Evolutionary conservation across 192 early-diverging fungal species (phyloP).

Genomic region (Coemansia sp.): DNA sequence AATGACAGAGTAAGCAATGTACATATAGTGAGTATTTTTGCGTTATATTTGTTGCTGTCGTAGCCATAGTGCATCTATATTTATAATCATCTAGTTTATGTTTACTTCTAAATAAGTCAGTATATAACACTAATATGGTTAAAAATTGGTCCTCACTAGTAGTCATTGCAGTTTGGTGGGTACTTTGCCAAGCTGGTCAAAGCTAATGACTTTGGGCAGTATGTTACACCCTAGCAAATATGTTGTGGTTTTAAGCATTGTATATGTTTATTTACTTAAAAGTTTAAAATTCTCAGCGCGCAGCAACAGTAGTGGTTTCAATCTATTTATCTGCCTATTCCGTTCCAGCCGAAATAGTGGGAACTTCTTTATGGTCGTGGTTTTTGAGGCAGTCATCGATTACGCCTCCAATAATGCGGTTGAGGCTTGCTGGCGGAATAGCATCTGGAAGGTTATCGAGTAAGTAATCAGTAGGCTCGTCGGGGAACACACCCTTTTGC

Average conservation of each 20-base stretch:
- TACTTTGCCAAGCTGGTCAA: slow-evolving; percentile 14
- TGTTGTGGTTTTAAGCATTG: not conserved
- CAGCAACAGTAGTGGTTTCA: slow-evolving; percentile 1
- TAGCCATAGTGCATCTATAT: too few relatives aligned
- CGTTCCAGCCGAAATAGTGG: slow-evolving; percentile 6
- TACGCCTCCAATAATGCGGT: slow-evolving; percentile 39
- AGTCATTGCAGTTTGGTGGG: slow-evolving; percentile 44
- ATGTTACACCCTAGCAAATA: too few relatives aligned
- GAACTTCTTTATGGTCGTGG: slow-evolving; percentile 33
- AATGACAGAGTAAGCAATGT: not conserved
- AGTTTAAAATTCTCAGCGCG: not conserved
- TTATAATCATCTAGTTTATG: too few relatives aligned
- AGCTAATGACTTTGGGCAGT: too few relatives aligned
- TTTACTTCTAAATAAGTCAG: too few relatives aligned
- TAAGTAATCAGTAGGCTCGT: slow-evolving; percentile 25
- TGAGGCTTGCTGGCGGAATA: slow-evolving; percentile 45
- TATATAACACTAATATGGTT: slow-evolving; percentile 30
- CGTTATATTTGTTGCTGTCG: too few relatives aligned
- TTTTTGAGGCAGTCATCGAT: slow-evolving; percentile 42
- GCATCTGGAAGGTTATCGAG: slow-evolving; percentile 31
- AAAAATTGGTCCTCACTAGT: slow-evolving; percentile 59
- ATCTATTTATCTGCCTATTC: not conserved
- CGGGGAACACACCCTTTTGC: slow-evolving; percentile 31
- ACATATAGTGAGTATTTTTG: too few relatives aligned
- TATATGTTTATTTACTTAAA: not conserved